phyloP scores from a whole-genome alignment of 306 rosid genomes.

The Fragaria nilgerrensis region DNA sequence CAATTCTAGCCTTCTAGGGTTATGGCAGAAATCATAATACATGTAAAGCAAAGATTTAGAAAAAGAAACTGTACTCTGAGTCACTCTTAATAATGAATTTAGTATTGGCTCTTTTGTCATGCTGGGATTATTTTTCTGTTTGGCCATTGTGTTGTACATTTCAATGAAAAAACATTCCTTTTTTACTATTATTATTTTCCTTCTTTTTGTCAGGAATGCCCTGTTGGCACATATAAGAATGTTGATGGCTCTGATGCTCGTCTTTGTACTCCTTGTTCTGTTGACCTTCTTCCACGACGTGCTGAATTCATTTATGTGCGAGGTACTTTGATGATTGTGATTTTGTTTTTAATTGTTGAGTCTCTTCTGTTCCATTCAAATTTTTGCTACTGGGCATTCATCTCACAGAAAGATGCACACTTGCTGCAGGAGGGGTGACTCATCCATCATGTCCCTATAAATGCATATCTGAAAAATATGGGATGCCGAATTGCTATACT shows the following conservation, averaged over 20 bases:
- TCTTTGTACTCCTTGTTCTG: slow-evolving; percentile 88
- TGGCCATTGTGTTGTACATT: neutral
- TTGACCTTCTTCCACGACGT: slow-evolving; percentile 90
- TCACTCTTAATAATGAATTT: neutral
- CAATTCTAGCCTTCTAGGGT: neutral
- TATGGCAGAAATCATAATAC: neutral
- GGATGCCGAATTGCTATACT: slow-evolving; percentile 93
- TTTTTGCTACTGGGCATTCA: neutral
- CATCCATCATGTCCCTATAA: slow-evolving; percentile 67
- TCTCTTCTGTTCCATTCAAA: slow-evolving; percentile 13
- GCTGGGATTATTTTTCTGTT: neutral
- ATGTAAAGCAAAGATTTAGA: neutral
- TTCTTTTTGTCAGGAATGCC: slow-evolving; percentile 71
- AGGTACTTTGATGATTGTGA: slow-evolving; percentile 47
- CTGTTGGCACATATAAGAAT: slow-evolving; percentile 85
- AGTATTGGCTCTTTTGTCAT: neutral
- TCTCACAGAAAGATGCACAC: slow-evolving; percentile 22
- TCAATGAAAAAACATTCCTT: neutral
- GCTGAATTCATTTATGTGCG: slow-evolving; percentile 81
- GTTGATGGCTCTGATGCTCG: slow-evolving; percentile 70
- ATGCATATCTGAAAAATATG: slow-evolving; percentile 88
- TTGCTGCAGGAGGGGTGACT: slow-evolving; percentile 72
- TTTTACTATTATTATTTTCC: neutral
- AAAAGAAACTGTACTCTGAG: neutral
- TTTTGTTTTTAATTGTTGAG: slow-evolving; percentile 21